Conservation (phyloP, 306 rosid species). For the Prunus campanulata region DNA sequence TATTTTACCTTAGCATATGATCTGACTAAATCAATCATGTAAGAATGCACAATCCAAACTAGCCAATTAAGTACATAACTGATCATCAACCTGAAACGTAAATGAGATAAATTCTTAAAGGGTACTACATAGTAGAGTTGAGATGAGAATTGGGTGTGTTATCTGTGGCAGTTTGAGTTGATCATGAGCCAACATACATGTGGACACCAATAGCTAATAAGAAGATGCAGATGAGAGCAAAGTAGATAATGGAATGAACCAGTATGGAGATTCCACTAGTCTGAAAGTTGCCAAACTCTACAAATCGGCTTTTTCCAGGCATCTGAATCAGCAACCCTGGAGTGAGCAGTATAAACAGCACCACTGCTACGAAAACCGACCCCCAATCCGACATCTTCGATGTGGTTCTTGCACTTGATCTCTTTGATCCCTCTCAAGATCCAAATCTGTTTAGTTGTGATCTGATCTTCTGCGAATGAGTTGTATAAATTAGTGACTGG, state of each 20-base stretch:
- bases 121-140: not conserved
- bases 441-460: not conserved
- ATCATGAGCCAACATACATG: constrained; percentile 48
- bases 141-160: not conserved
- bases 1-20: not conserved
- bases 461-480: not conserved
- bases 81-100: too few species aligned
- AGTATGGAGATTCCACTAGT: constrained; percentile 78
- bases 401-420: not conserved
- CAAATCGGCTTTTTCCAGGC: constrained; percentile 46
- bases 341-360: constrained; percentile 74
- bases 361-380: constrained; percentile 80
- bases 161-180: not conserved
- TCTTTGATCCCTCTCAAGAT: constrained; percentile 6
- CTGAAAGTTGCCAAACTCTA: constrained; percentile 78
- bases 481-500: not conserved
- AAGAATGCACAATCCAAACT: not conserved
- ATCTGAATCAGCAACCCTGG: constrained; percentile 82
- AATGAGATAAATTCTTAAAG: too few species aligned
- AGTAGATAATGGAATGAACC: constrained; percentile 68
- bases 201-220: constrained; percentile 70
- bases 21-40: not conserved
- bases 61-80: not conserved
- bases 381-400: constrained; percentile 91
- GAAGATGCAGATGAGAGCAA: constrained; percentile 85